These are phyloP conservation scores for Geotrichum fermentans DNA, from an alignment of 1,139 yeast genomes.

Conservation along the genomic window DNA sequence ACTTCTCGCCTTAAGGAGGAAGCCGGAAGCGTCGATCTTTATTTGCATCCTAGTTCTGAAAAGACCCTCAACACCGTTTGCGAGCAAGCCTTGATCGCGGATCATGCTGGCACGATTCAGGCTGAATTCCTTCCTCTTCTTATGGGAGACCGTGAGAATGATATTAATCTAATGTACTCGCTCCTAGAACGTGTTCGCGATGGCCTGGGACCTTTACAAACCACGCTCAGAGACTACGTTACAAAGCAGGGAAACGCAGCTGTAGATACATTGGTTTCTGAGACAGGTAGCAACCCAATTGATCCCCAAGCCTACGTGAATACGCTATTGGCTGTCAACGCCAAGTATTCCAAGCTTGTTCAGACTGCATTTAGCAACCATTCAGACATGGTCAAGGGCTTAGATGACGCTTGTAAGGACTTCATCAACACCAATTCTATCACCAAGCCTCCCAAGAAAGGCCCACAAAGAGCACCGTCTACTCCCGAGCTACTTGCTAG, in stretches of 20 bases:
- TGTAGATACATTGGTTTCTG: slow-evolving; percentile 58
- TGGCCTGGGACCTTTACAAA: slow-evolving; percentile 74
- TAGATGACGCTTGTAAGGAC: slow-evolving; percentile 81
- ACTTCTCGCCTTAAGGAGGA: slow-evolving; percentile 80
- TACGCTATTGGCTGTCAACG: slow-evolving; percentile 65
- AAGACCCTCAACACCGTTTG: slow-evolving; percentile 69
- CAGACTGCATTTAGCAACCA: slow-evolving; percentile 66
- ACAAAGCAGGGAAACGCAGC: slow-evolving; percentile 67
- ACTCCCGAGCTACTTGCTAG: slow-evolving; percentile 91
- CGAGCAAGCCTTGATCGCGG: slow-evolving; percentile 69
- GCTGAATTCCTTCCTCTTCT: slow-evolving; percentile 68
- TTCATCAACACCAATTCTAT: slow-evolving; percentile 80
- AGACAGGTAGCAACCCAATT: slow-evolving; percentile 40
- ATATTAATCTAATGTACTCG: slow-evolving; percentile 73
- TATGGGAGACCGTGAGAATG: slow-evolving; percentile 70
- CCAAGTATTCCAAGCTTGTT: slow-evolving; percentile 64
- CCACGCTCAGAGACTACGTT: slow-evolving; percentile 67
- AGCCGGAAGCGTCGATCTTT: slow-evolving; percentile 67
- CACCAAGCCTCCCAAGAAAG: slow-evolving; percentile 55
- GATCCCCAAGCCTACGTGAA: slow-evolving; percentile 81
- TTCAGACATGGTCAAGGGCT: slow-evolving; percentile 75
- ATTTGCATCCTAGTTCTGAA: slow-evolving; percentile 83
- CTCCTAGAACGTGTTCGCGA: slow-evolving; percentile 63
- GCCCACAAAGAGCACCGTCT: slow-evolving; percentile 41
- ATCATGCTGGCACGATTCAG: slow-evolving; percentile 74